A percentile compares a stretch with the other conserved stretches of the same genome.
phyloP scores from a whole-genome alignment of 768 basidiomycete genomes.

The Omphalotus guepiniiformis region DNA sequence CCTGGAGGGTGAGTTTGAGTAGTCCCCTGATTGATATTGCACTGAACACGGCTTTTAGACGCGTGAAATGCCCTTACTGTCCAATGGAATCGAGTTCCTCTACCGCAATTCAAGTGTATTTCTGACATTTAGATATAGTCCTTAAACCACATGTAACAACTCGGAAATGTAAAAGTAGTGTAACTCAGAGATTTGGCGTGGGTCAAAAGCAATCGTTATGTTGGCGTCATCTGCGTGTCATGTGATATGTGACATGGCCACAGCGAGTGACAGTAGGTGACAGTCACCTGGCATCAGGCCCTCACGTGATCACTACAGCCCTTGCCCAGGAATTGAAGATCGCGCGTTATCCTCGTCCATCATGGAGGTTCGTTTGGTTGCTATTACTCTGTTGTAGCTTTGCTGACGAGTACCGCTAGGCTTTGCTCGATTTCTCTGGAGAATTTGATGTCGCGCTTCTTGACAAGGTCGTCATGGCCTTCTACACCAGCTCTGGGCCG shows the following conservation, averaged over 20 bases:
- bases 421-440: conserved; percentile 87
- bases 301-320: neutral
- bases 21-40: conserved; percentile 7
- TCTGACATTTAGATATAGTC: too few species aligned
- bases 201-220: neutral
- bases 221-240: neutral
- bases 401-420: conserved; percentile 44
- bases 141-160: neutral
- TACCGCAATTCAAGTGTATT: conserved; percentile 60
- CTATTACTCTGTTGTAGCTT: conserved; percentile 6
- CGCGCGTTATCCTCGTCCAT: conserved; percentile 16
- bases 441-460: conserved; percentile 92
- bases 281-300: neutral
- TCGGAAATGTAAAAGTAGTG: neutral
- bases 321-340: conserved; percentile 4
- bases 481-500: conserved; percentile 80
- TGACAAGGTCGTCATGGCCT: conserved; percentile 90
- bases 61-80: conserved; percentile 96
- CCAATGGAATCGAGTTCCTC: conserved; percentile 68
- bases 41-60: conserved; percentile 38
- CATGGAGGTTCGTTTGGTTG: conserved; percentile 44
- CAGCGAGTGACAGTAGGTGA: neutral
- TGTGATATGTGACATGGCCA: neutral
- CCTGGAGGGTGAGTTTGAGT: conserved; percentile 51
- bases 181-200: too few species aligned